phyloP scores from a whole-genome alignment of 306 rosid species.

The Gillenia trifoliata region DNA sequence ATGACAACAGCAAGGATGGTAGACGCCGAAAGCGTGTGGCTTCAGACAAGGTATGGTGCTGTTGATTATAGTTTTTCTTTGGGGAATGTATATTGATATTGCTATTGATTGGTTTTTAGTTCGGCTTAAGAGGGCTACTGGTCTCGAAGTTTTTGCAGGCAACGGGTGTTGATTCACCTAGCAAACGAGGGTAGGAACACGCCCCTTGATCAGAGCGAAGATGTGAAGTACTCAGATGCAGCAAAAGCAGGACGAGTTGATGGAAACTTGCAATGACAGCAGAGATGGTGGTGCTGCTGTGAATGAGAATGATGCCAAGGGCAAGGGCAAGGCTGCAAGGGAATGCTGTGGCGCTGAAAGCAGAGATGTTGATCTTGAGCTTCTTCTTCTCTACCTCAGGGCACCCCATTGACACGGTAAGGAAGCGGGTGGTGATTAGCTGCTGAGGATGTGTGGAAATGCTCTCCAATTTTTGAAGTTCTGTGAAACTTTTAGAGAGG shows the following conservation, averaged over 20 bases:
- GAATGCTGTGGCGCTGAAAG: conserved; percentile 12
- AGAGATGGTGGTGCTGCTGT: too few relatives aligned
- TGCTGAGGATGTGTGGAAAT: conserved; percentile 53
- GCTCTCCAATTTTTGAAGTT: conserved; percentile 76
- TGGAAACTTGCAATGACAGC: too few relatives aligned
- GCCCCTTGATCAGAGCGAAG: too few relatives aligned
- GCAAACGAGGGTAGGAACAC: too few relatives aligned
- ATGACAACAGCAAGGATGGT: background rate
- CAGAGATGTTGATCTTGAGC: background rate
- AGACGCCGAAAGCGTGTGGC: background rate
- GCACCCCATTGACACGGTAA: conserved; percentile 34
- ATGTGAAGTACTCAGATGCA: conserved; percentile 17
- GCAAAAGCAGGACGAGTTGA: background rate
- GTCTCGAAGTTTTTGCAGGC: conserved; percentile 27
- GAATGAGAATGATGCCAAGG: conserved; percentile 11
- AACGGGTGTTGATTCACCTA: too few relatives aligned
- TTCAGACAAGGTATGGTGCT: conserved; percentile 23
- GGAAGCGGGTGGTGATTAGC: conserved; percentile 44
- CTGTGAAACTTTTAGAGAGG: too few relatives aligned
- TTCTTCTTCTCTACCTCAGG: conserved; percentile 48
- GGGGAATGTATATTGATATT: too few relatives aligned
- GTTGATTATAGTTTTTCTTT: background rate
- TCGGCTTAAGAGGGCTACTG: background rate
- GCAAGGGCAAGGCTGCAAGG: too few relatives aligned
- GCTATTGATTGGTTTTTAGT: too few relatives aligned